Percentiles rank a stretch among this genome's conserved stretches.
Conservation (phyloP, 208 protist species). For the Leishmania lainsoni region DNA sequence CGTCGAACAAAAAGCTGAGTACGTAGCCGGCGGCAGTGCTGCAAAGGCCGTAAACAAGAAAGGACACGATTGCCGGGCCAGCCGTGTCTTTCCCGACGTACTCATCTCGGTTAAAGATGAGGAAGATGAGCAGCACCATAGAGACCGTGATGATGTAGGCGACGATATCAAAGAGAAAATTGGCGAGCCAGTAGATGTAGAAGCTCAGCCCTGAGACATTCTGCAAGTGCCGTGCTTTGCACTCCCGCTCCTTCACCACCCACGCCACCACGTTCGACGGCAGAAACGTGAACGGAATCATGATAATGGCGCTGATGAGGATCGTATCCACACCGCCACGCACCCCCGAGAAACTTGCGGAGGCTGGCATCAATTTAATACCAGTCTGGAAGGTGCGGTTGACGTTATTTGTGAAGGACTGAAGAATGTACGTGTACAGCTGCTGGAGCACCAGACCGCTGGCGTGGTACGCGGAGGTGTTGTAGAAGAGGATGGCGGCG, state of each 20-base stretch:
- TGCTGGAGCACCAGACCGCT: slow-evolving; percentile 38
- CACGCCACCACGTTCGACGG: slow-evolving; percentile 67
- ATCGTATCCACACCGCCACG: slow-evolving; percentile 42
- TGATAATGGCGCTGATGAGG: slow-evolving; percentile 59
- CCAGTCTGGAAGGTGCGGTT: slow-evolving; percentile 16
- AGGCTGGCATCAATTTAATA: slow-evolving; percentile 38
- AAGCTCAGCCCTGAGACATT: slow-evolving; percentile 65
- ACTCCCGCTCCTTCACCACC: slow-evolving; percentile 83
- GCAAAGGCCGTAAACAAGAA: slow-evolving; percentile 65
- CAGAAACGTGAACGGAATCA: slow-evolving; percentile 77
- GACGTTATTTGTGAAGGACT: slow-evolving; percentile 37
- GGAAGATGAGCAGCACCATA: slow-evolving; percentile 63
- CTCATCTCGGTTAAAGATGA: slow-evolving; percentile 63
- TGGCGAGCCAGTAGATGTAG: slow-evolving; percentile 81
- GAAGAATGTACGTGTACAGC: slow-evolving; percentile 34
- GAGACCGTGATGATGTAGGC: slow-evolving; percentile 64
- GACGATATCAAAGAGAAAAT: slow-evolving; percentile 78
- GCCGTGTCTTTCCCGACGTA: slow-evolving; percentile 50
- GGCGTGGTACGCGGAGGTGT: slow-evolving; percentile 59
- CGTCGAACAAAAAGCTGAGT: slow-evolving; percentile 60
- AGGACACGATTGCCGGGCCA: slow-evolving; percentile 46
- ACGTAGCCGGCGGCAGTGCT: slow-evolving; percentile 57
- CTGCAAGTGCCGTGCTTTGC: slow-evolving; percentile 71
- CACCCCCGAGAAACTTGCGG: slow-evolving; percentile 25
- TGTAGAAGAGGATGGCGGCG: slow-evolving; percentile 52